Evolutionary conservation across 192 early-diverging fungal species (phyloP).

Genomic region (Rhizophagus sp.): DNA sequence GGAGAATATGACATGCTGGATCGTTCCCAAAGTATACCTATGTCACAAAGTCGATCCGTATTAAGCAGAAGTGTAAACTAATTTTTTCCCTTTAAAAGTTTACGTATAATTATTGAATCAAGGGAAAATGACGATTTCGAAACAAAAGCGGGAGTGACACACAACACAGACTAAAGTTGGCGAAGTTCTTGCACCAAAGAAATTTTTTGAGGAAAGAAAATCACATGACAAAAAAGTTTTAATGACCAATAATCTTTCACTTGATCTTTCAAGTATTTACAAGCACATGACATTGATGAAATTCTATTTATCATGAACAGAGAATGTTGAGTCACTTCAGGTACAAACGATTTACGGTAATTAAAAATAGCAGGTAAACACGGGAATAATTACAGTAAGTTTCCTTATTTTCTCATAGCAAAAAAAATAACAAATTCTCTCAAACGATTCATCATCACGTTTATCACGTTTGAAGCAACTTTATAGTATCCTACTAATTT

Average conservation of each 20-base stretch:
- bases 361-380: too few relatives aligned
- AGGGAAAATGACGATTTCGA: neutral
- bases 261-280: neutral
- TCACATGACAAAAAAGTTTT: neutral
- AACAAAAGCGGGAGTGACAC: neutral
- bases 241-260: neutral
- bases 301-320: too few relatives aligned
- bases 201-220: neutral
- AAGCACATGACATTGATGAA: neutral
- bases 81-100: neutral
- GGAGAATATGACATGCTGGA: conserved; percentile 38
- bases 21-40: neutral
- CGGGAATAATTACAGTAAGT: too few relatives aligned
- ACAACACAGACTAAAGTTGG: neutral
- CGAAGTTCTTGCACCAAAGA: neutral
- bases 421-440: too few relatives aligned
- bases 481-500: too few relatives aligned
- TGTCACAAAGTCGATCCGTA: neutral
- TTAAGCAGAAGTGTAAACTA: neutral
- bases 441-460: too few relatives aligned
- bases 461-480: too few relatives aligned
- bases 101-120: neutral
- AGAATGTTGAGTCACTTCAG: too few relatives aligned
- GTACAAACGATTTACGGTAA: too few relatives aligned
- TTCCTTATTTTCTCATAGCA: too few relatives aligned